phyloP scores from a whole-genome alignment of 352 stramenopile species.

The Nothophytophthora sp. region DNA sequence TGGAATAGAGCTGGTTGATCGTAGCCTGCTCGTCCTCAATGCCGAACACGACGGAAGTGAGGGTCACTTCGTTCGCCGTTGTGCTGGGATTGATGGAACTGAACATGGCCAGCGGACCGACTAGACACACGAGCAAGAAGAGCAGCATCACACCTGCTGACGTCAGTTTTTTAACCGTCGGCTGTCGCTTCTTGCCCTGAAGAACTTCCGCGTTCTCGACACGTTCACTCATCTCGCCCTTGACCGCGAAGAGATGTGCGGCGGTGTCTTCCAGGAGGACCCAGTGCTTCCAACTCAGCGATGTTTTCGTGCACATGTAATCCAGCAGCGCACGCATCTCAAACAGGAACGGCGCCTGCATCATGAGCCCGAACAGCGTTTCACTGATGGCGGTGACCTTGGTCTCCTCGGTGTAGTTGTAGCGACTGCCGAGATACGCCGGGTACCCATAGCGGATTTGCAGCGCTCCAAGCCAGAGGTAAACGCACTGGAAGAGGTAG shows the following conservation, averaged over 20 bases:
- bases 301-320: slow-evolving; percentile 88
- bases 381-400: slow-evolving; percentile 54
- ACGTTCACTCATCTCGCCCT: slow-evolving; percentile 77
- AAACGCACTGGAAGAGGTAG: slow-evolving; percentile 81
- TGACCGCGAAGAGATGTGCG: slow-evolving; percentile 77
- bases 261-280: slow-evolving; percentile 83
- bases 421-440: slow-evolving; percentile 79
- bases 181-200: slow-evolving; percentile 81
- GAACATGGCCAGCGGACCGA: slow-evolving; percentile 80
- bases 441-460: slow-evolving; percentile 89
- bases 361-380: slow-evolving; percentile 72
- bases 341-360: slow-evolving; percentile 85
- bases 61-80: slow-evolving; percentile 61
- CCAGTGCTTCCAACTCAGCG: slow-evolving; percentile 80
- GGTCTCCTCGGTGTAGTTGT: slow-evolving; percentile 66
- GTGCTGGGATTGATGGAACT: slow-evolving; percentile 89
- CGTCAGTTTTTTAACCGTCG: slow-evolving; percentile 60
- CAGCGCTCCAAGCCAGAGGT: slow-evolving; percentile 73
- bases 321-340: slow-evolving; percentile 87
- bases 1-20: slow-evolving; percentile 75
- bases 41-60: slow-evolving; percentile 66
- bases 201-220: slow-evolving; percentile 67
- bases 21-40: slow-evolving; percentile 76
- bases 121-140: slow-evolving; percentile 73
- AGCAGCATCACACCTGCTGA: slow-evolving; percentile 80